Conservation (phyloP, 1,284 basidiomycete species). For the Cutaneotrichosporon curvatum region DNA sequence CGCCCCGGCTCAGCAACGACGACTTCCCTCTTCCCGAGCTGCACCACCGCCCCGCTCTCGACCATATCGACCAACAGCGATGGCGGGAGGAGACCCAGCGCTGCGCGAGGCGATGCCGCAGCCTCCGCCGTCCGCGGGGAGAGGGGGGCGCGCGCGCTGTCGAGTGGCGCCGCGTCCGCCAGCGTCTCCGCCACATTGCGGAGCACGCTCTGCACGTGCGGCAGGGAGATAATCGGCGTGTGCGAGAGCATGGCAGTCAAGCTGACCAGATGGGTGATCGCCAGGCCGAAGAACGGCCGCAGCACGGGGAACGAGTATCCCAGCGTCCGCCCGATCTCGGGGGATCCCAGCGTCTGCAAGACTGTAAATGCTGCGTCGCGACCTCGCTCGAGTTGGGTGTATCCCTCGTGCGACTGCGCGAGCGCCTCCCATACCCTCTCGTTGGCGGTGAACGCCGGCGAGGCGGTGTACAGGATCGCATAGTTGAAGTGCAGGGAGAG, state of each 20-base stretch:
- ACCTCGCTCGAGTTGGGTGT: slow-evolving; percentile 34
- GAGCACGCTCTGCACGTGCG: slow-evolving; percentile 31
- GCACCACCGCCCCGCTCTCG: slow-evolving; percentile 12
- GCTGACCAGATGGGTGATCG: slow-evolving; percentile 32
- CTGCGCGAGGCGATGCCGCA: too few relatives aligned
- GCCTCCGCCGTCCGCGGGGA: neutral
- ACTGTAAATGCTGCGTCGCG: slow-evolving; percentile 42
- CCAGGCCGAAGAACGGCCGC: slow-evolving; percentile 38
- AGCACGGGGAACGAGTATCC: slow-evolving; percentile 40
- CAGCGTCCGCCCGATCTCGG: slow-evolving; percentile 42
- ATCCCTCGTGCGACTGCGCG: slow-evolving; percentile 31
- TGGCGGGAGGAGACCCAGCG: slow-evolving; percentile 5
- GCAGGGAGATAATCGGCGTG: slow-evolving; percentile 24
- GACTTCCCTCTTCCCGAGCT: slow-evolving; percentile 18
- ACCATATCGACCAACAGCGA: slow-evolving; percentile 16
- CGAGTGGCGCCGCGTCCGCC: slow-evolving; percentile 25
- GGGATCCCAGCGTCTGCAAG: slow-evolving; percentile 35
- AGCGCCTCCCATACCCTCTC: slow-evolving; percentile 35
- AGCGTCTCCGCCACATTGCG: slow-evolving; percentile 35
- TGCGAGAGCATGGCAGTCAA: slow-evolving; percentile 25
- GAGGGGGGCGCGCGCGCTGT: slow-evolving; percentile 1
- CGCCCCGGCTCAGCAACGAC: slow-evolving; percentile 16
- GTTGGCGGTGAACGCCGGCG: slow-evolving; percentile 31
- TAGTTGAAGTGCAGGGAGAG: slow-evolving; percentile 41
- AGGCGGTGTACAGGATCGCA: slow-evolving; percentile 37